phyloP scores from a whole-genome alignment of 2,329 filamentous ascomycete species.

The Aspergillus sp. region DNA sequence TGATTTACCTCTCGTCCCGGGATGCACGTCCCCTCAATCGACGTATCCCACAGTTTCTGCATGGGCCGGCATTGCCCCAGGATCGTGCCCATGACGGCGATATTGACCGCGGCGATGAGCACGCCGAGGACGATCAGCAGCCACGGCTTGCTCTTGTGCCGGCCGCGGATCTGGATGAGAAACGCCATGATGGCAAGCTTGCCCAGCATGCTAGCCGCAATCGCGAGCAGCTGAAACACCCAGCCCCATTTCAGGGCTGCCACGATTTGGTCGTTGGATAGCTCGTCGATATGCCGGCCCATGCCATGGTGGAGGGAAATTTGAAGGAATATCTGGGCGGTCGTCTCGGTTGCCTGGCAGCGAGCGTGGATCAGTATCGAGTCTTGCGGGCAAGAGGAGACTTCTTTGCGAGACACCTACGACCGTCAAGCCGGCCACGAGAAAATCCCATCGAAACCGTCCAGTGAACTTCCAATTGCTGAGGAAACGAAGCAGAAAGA shows the following conservation, averaged over 20 bases:
- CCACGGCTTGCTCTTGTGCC: constrained; percentile 10
- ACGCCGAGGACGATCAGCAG: constrained; percentile 11
- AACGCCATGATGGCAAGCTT: constrained; percentile 17
- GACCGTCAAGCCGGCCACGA: constrained; percentile 8
- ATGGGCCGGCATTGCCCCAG: constrained; percentile 13
- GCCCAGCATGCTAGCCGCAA: constrained; percentile 11
- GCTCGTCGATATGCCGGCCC: constrained; percentile 8
- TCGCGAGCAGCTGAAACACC: constrained; percentile 15
- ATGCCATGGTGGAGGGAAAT: constrained; percentile 11
- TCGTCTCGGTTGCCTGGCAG: constrained; percentile 3
- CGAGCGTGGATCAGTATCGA: neutral
- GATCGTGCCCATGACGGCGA: constrained; percentile 10
- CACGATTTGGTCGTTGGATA: constrained; percentile 4
- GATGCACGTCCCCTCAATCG: constrained; percentile 10
- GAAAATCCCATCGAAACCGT: constrained; percentile 12
- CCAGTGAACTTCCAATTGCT: constrained; percentile 10
- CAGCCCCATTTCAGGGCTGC: constrained; percentile 12
- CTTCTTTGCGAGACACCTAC: constrained; percentile 6
- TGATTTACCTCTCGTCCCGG: constrained; percentile 6
- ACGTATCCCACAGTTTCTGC: constrained; percentile 12
- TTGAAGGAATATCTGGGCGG: constrained; percentile 10
- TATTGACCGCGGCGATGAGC: constrained; percentile 11
- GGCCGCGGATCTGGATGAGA: constrained; percentile 14
- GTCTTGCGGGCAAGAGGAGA: neutral
- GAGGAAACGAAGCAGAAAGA: constrained; percentile 11